Base-by-base conservation (phyloP, 2,329 filamentous ascomycete species). In the Juglanconis sp. region DNA sequence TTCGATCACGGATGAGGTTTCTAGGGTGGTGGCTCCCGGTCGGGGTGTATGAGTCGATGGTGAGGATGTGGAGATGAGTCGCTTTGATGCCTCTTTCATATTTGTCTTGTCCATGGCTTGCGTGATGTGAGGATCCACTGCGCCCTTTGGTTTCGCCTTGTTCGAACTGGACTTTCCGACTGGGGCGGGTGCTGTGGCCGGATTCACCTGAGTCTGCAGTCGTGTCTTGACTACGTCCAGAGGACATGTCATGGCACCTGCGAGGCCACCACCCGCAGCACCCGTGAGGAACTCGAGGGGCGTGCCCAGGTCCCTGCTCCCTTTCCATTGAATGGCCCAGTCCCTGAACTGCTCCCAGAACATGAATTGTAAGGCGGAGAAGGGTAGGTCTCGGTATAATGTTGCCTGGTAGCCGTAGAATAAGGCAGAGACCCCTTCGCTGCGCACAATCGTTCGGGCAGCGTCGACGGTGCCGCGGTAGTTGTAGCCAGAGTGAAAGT, bases 361-460 rank as follows among this genome's bases (percentile, higher is more conserved):
- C 69, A 96, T 94, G 75, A 99, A 98, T 71, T 99, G 95, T 10
- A 99, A 78, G 0, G 95, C 95, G 0, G 94, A 98, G 72, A 97
- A 99, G 1, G 95, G 95, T 30, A 99, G 82, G 69, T 99, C 95
- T 61, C 95, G 89, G 76, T 91, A 95, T 3, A 99, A 85, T 0
- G 95, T 99, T 10, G 95, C 95, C 73, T 95, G 95, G 79, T 96
- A 99, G n/a, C 95, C 95, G 68, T 96, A 89, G 73, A 97, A 99
- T 31, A 99, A 83, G 17, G 96, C 95, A 0, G 85, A 81, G 57
- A 92, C 81, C 0, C 95, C 96, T 77, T 99, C 95, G 47, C 83
- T 82, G 44, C 87, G 86, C 15, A 92, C 82, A 61, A 99, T 98
- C 1, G 92, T 96, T 67, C 88, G 86, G 13, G 88, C 87, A 2